These are phyloP conservation scores for Leccinellum albellum DNA, from an alignment of 768 basidiomycete species.

Conservation along the genomic window DNA sequence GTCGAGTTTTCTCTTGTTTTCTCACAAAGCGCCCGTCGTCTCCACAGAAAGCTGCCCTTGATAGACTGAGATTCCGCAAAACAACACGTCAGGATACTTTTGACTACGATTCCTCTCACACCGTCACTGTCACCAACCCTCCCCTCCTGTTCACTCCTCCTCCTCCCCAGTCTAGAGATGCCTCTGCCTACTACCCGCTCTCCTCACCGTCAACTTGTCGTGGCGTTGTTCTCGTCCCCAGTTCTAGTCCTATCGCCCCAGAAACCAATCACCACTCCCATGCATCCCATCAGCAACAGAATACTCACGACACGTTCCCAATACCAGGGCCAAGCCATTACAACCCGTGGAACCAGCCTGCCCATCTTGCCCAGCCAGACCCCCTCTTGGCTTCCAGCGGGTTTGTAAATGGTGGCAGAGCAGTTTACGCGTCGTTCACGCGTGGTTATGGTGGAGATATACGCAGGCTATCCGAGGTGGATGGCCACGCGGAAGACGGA, in stretches of 20 bases:
- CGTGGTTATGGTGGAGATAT: conserved; percentile 37
- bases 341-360: conserved; percentile 37
- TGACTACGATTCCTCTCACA: conserved; percentile 36
- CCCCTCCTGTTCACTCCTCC: conserved; percentile 34
- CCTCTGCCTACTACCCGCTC: conserved; percentile 38
- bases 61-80: conserved; percentile 48
- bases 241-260: conserved; percentile 59
- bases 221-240: conserved; percentile 68
- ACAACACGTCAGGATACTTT: conserved; percentile 31
- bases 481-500: conserved; percentile 46
- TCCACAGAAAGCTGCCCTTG: conserved; percentile 41
- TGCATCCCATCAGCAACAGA: conserved; percentile 37
- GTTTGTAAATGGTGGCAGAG: conserved; percentile 42
- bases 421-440: conserved; percentile 52
- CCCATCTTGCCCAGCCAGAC: conserved; percentile 39
- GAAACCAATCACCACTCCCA: conserved; percentile 39
- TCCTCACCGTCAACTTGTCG: conserved; percentile 21
- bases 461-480: conserved; percentile 36
- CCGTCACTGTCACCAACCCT: conserved; percentile 64
- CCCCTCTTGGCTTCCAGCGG: conserved; percentile 58
- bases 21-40: conserved; percentile 31
- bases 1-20: conserved; percentile 29
- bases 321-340: conserved; percentile 37
- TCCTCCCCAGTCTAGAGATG: conserved; percentile 73
- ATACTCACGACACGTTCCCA: conserved; percentile 41